phyloP scores from a whole-genome alignment of 495 filamentous ascomycete species.

The Penicillium bovifimosum region DNA sequence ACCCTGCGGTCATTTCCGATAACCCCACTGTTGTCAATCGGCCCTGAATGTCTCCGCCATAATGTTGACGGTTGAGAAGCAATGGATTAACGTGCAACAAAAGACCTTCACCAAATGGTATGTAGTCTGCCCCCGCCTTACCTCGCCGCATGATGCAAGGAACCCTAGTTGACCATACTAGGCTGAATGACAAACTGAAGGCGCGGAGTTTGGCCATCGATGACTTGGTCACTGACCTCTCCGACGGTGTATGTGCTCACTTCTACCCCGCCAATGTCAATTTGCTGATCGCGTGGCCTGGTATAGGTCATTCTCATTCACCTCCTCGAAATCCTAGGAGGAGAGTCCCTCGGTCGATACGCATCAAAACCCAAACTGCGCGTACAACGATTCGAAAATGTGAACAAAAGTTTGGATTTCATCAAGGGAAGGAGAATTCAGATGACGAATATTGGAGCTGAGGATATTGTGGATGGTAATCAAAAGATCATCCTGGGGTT shows the following conservation, averaged over 20 bases:
- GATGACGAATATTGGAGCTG: constrained; percentile 96
- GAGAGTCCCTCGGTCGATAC: constrained; percentile 93
- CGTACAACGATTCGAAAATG: constrained; percentile 97
- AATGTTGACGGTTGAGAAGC: constrained; percentile 70
- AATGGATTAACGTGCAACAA: constrained; percentile 94
- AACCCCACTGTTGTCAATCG: constrained; percentile 17
- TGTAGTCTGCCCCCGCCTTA: neutral
- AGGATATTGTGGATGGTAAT: constrained; percentile 98
- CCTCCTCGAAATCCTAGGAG: constrained; percentile 88
- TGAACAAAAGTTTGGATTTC: constrained; percentile 89
- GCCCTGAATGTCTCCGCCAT: constrained; percentile 37
- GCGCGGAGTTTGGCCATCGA: constrained; percentile 67
- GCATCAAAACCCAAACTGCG: constrained; percentile 91
- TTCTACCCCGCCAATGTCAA: neutral
- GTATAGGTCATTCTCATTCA: constrained; percentile 85
- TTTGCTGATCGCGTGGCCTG: neutral
- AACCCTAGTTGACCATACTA: constrained; percentile 21
- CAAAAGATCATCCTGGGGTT: constrained; percentile 93
- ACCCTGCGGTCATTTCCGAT: constrained; percentile 10
- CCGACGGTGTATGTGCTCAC: constrained; percentile 71
- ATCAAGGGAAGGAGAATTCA: constrained; percentile 87
- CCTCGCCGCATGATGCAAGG: neutral
- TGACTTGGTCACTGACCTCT: constrained; percentile 81
- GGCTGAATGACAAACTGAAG: constrained; percentile 93
- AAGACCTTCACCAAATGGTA: constrained; percentile 99